Percentiles rank a stretch among this genome's conserved stretches.
These are phyloP conservation scores for Remersonia thermophila DNA, from an alignment of 2,329 filamentous ascomycete species.

Conservation along the genomic window DNA sequence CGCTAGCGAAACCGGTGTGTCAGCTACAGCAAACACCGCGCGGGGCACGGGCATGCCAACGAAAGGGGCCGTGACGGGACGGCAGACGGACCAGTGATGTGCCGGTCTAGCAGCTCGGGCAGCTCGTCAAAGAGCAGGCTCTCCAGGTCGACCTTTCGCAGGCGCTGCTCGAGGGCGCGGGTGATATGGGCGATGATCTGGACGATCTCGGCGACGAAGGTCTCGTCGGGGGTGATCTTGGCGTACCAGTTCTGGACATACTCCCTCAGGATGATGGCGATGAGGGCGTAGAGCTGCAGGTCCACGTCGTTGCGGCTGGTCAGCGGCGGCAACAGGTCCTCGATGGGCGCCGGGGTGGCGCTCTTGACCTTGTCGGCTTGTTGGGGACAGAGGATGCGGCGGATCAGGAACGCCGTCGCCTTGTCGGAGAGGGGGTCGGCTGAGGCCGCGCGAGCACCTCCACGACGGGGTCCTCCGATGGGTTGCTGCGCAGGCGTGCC, in stretches of 20 bases:
- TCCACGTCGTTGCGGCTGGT: constrained; percentile 93
- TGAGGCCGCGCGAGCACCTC: constrained; percentile 6
- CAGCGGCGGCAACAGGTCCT: constrained; percentile 75
- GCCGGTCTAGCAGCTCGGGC: constrained; percentile 65
- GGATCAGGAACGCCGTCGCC: constrained; percentile 69
- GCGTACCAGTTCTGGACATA: constrained; percentile 89
- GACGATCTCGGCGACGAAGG: constrained; percentile 77
- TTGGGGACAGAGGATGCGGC: constrained; percentile 71
- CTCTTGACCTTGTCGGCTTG: constrained; percentile 44
- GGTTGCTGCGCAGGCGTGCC: constrained; percentile 2
- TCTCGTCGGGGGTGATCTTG: constrained; percentile 81
- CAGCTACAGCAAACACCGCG: constrained; percentile 7
- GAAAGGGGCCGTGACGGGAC: neutral
- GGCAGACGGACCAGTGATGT: constrained; percentile 54
- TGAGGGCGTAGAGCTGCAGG: constrained; percentile 80
- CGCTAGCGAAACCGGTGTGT: constrained; percentile 36
- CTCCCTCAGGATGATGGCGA: constrained; percentile 80
- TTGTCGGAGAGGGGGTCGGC: constrained; percentile 56
- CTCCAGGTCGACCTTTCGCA: constrained; percentile 73
- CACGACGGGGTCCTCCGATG: constrained; percentile 6
- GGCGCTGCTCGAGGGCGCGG: constrained; percentile 70
- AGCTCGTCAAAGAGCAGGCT: constrained; percentile 77
- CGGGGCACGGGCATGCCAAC: neutral
- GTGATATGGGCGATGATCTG: constrained; percentile 90
- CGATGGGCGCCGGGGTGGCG: constrained; percentile 45